Evolutionary conservation across 2,329 filamentous ascomycete genomes (phyloP).

Genomic region (Paecilomyces fulvus): DNA sequence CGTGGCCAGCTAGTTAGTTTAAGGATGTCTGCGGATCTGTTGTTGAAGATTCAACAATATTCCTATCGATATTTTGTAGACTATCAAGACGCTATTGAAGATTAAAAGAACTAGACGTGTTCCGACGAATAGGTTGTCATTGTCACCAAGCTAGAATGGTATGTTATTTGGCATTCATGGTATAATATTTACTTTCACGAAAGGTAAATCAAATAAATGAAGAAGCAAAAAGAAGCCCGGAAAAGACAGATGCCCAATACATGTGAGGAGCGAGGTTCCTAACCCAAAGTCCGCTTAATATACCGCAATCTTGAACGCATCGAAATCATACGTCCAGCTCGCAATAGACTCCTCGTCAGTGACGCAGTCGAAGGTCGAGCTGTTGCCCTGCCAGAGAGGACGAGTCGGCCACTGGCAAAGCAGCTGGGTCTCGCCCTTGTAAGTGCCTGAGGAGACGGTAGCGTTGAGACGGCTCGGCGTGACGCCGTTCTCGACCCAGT

Average conservation of each 20-base stretch:
- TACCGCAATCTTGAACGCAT: slow-evolving; percentile 32
- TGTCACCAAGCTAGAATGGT: too few relatives aligned
- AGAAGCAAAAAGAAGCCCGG: too few relatives aligned
- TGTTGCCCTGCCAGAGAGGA: slow-evolving; percentile 21
- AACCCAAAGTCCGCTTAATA: slow-evolving; percentile 18
- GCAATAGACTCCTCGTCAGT: slow-evolving; percentile 31
- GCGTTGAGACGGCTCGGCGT: slow-evolving; percentile 39
- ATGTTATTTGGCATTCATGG: too few relatives aligned
- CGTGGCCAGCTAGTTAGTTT: not conserved
- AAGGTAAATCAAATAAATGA: too few relatives aligned
- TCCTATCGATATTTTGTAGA: too few relatives aligned
- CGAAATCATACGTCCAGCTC: slow-evolving; percentile 32
- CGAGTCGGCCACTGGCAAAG: slow-evolving; percentile 27
- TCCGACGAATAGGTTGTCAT: too few relatives aligned
- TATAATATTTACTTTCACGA: too few relatives aligned
- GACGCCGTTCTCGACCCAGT: slow-evolving; percentile 45
- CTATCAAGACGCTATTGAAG: too few relatives aligned
- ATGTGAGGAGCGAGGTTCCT: not conserved
- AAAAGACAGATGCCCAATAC: not conserved
- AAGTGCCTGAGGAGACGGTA: slow-evolving; percentile 24
- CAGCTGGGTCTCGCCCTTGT: slow-evolving; percentile 24
- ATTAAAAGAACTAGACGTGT: too few relatives aligned
- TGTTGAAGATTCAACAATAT: too few relatives aligned
- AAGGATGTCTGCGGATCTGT: too few relatives aligned
- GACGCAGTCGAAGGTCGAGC: slow-evolving; percentile 30